A percentile compares a stretch with the other conserved stretches of the same genome.
Evolutionary conservation across 2,329 filamentous ascomycete genomes (phyloP).

Genomic region (Ophiocordyceps australis): DNA sequence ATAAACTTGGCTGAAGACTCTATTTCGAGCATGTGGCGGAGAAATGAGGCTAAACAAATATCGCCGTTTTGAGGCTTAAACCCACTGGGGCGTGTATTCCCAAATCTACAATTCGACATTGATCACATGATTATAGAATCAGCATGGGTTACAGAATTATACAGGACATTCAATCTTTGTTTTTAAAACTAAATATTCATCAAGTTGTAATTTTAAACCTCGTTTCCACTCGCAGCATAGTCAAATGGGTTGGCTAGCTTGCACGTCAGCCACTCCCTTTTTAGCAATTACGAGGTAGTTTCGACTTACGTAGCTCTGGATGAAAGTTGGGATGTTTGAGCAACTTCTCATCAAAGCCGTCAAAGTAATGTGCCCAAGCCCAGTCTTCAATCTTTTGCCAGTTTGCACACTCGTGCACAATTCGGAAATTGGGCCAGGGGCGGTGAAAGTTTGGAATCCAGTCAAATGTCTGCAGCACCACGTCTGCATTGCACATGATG

Average conservation of each 20-base stretch:
- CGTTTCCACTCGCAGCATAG: conserved; percentile 1
- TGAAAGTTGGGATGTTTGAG: conserved; percentile 2
- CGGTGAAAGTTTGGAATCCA: conserved; percentile 3
- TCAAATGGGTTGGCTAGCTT: conserved; percentile 2
- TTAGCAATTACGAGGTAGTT: not conserved
- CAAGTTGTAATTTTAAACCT: conserved; percentile 1
- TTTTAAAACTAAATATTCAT: not conserved
- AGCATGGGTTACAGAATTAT: not conserved
- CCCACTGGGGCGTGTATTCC: too few species aligned
- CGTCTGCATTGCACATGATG: conserved; percentile 2
- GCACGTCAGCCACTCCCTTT: not conserved
- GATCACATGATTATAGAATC: not conserved
- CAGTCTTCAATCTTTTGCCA: conserved; percentile 2
- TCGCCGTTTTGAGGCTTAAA: too few species aligned
- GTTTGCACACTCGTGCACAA: conserved; percentile 2
- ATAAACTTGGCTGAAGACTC: too few species aligned
- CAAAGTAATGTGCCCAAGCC: conserved; percentile 2
- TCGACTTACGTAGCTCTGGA: conserved; percentile 2
- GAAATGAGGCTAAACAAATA: too few species aligned
- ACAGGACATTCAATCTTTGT: not conserved
- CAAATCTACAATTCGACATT: too few species aligned
- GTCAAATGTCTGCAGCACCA: conserved; percentile 2
- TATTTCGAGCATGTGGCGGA: too few species aligned
- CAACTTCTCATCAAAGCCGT: conserved; percentile 1
- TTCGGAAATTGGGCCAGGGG: conserved; percentile 2